These are phyloP conservation scores for Anisogramma anomala DNA, from an alignment of 2,329 filamentous ascomycete genomes.

Conservation along the genomic window DNA sequence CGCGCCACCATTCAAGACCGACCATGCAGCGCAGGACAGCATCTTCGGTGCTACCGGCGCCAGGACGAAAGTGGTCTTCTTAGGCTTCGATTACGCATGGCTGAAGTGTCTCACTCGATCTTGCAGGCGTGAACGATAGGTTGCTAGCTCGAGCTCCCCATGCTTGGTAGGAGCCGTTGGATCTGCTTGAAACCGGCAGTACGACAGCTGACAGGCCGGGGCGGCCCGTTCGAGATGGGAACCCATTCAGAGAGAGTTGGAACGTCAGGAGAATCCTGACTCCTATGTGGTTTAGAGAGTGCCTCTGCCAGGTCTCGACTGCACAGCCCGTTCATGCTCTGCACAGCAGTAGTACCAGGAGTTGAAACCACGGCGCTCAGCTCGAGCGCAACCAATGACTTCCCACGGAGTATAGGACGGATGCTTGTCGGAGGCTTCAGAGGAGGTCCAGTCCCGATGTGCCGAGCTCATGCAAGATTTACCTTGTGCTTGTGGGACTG, in stretches of 20 bases:
- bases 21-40: slow-evolving; percentile 7
- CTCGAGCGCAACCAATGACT: background rate
- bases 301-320: background rate
- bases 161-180: background rate
- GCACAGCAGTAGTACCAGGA: too few relatives aligned
- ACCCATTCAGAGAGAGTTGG: too few relatives aligned
- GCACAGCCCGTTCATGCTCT: too few relatives aligned
- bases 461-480: background rate
- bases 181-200: background rate
- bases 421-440: background rate
- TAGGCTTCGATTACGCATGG: slow-evolving; percentile 14
- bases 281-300: background rate
- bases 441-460: background rate
- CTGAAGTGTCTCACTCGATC: slow-evolving; percentile 13
- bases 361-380: background rate
- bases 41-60: slow-evolving; percentile 12
- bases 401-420: background rate
- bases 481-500: background rate
- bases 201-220: slow-evolving; percentile 6
- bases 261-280: too few relatives aligned
- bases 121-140: slow-evolving; percentile 2
- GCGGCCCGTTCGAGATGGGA: too few relatives aligned
- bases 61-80: slow-evolving; percentile 9
- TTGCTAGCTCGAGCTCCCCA: background rate
- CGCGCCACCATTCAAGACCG: background rate